Evolutionary conservation across 495 filamentous ascomycete species (phyloP), one percentile per base, ranked within the genome.

Genomic region (Talaromyces liani): DNA sequence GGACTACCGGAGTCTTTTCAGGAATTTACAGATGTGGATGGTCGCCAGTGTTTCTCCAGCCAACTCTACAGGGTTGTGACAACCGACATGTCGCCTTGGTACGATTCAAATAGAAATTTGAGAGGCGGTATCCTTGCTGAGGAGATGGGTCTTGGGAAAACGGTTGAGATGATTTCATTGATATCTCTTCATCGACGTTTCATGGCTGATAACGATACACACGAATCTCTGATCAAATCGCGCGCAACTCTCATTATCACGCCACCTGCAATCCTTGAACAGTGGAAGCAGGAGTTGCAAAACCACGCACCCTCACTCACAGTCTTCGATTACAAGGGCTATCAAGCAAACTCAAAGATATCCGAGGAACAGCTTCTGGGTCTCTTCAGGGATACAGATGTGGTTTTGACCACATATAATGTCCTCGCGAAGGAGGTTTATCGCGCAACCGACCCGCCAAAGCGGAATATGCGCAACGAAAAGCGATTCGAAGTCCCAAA

Each of bases 111-210:
- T 25, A 60, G 71, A 34, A 47, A 72, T 27, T 66, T 86, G 0
- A 77, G 69, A 33, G 87, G 86, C 18, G 88, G 88, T 0, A 84
- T 91, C 31, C 81, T 98, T 22, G 91, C 92, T 0, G 93, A 98
- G 72, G 94, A 98, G 74, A 97, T 97, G 94, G 93, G 93, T 0
- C 77, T 98, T 4, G 94, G 94, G 1, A 98, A 98, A 71, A 97
- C 94, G 0, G 84, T 97, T 20, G 94, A 98, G 71, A 81, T 93
- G 58, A 90, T 94, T 54, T 84, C 89, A 2, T 74, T 97, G 20
- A 87, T 96, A 0, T 82, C 82, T 53, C 70, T 89, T 54, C 87
- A 96, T 68, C 76, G 63, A 39, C 79, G 71, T 8, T n/a, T 14
- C 4, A 33, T 69, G 47, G 33, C 36, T 22, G 65, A 66, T 51